Percentiles rank a stretch among this genome's conserved stretches.
Evolutionary conservation across 805 yeast genomes (phyloP).

Genomic region (Hemisphaericaspora nanyangensis): DNA sequence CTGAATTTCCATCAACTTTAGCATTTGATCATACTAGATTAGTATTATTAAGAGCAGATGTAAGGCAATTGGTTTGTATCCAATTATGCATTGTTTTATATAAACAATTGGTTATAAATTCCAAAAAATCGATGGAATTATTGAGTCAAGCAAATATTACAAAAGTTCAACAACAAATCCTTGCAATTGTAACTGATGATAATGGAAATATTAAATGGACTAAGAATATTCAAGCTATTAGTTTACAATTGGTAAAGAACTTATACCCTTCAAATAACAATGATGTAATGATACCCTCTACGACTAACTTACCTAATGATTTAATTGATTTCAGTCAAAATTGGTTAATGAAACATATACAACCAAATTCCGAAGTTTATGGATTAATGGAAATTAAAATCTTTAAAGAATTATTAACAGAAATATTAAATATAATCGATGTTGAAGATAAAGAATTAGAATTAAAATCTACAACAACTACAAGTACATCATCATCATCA

Average conservation of each 20-base stretch:
- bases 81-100: conserved; percentile 69
- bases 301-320: conserved; percentile 27
- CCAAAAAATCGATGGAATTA: conserved; percentile 12
- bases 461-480: neutral
- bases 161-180: conserved; percentile 62
- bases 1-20: conserved; percentile 78
- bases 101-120: conserved; percentile 53
- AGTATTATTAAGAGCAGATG: conserved; percentile 75
- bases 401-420: conserved; percentile 43
- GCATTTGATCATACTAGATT: conserved; percentile 82
- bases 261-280: conserved; percentile 14
- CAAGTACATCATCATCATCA: conserved; percentile 5
- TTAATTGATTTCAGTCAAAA: conserved; percentile 60
- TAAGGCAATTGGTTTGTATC: conserved; percentile 78
- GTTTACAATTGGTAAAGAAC: conserved; percentile 59
- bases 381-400: conserved; percentile 68
- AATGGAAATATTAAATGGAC: conserved; percentile 92
- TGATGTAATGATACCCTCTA: conserved; percentile 4
- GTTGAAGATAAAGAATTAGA: conserved; percentile 9
- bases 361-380: conserved; percentile 75
- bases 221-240: conserved; percentile 66
- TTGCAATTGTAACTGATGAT: conserved; percentile 78
- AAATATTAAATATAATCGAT: conserved; percentile 6
- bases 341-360: conserved; percentile 84
- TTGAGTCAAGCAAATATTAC: conserved; percentile 35